Evolutionary conservation across 345 rosid genomes (phyloP), one percentile per base, ranked within the genome.

Genomic region (Gossypium turneri): DNA sequence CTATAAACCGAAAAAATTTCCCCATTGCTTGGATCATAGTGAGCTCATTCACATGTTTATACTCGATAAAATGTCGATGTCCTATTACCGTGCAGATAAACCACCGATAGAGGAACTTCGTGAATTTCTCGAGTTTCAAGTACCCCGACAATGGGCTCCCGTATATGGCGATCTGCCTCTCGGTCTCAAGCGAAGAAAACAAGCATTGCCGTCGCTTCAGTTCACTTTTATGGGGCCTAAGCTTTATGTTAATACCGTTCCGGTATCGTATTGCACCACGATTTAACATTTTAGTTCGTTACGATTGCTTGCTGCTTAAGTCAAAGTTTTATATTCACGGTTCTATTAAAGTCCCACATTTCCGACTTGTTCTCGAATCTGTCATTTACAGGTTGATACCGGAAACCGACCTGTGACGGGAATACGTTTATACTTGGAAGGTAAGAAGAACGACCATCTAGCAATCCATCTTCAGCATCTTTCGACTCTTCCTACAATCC

Each of bases 391-490:
- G 98, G 98, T 90, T 72, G 96, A 91, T 75, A 83, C 97, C 1
- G 90, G 88, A 67, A 91, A 87, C 75, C 84, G 90, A 60, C 98
- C 97, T 12, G 97, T 88, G 77, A 95, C 93, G 3, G 98, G 99
- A 73, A 75, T 95, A 72, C 93, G 97, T 16, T 73, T 95, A 75
- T 90, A 89, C 80, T 84, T 95, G 73, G 97, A 95, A 76, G 99
- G 98, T 27, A 95, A 89, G 87, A 90, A 87, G 83, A 87, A 92
- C 44, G 85, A 95, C 81, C 94, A 93, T 82, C 80, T 93, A 76
- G 96, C 96, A 11, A 83, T 93, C 79, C 98, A 95, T 79, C 87
- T 95, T 60, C 98, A 93, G 81, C 99, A 95, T 78, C 98, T 93
- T 78, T 83, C 92, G 2, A 50, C 82, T 38, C 85, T 85, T 76